These are phyloP conservation scores for Marasmius tenuissimus DNA, from an alignment of 1,284 basidiomycete genomes.

Conservation along the genomic window DNA sequence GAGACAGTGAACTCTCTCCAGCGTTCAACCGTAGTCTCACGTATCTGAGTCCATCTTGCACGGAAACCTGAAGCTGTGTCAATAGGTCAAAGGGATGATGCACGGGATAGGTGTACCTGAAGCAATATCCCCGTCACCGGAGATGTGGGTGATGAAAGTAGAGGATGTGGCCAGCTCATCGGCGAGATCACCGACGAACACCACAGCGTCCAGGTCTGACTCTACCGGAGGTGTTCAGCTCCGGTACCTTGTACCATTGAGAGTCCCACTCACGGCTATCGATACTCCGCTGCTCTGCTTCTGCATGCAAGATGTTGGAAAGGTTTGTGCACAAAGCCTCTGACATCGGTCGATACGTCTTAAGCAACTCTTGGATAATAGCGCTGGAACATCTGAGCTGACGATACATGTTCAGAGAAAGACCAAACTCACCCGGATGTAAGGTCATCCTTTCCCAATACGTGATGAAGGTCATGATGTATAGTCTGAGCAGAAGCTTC, in stretches of 20 bases:
- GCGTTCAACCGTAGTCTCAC: conserved; percentile 41
- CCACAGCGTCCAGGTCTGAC: conserved; percentile 27
- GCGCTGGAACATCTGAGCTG: conserved; percentile 25
- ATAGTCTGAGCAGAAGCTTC: conserved; percentile 58
- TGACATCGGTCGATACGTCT: conserved; percentile 48
- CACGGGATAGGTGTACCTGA: conserved; percentile 32
- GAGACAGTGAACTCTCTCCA: conserved; percentile 50
- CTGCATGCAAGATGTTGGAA: conserved; percentile 35
- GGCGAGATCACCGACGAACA: conserved; percentile 43
- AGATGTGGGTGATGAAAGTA: conserved; percentile 43
- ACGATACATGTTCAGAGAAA: background rate
- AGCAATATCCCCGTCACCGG: conserved; percentile 35
- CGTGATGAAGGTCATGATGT: conserved; percentile 53
- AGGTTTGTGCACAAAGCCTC: conserved; percentile 42
- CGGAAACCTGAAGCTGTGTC: conserved; percentile 42
- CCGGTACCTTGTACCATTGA: background rate
- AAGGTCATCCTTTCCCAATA: conserved; percentile 38
- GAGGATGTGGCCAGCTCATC: conserved; percentile 43
- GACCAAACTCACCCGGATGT: conserved; percentile 28
- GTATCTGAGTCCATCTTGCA: conserved; percentile 34
- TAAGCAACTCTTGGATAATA: conserved; percentile 37
- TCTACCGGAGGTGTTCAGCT: conserved; percentile 16
- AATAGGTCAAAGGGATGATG: conserved; percentile 5
- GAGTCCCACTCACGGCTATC: conserved; percentile 29
- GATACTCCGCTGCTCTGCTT: conserved; percentile 29